A percentile compares a stretch with the other conserved stretches of the same genome.
Evolutionary conservation across 345 rosid species (phyloP).

Genomic region (Hibiscus trionum): DNA sequence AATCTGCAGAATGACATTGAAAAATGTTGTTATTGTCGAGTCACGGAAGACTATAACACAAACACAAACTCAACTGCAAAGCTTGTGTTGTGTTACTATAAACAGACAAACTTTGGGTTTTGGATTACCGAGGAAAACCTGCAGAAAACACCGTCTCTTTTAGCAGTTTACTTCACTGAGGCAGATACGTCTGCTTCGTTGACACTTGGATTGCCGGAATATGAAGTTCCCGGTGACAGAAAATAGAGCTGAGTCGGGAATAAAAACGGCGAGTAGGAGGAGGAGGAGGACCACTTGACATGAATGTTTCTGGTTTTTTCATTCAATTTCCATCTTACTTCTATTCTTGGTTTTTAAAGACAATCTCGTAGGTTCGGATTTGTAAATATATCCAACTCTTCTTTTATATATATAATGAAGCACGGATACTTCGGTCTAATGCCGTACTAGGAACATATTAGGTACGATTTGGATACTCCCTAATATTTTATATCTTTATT

Average conservation of each 20-base stretch:
- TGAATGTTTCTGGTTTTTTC: too few species aligned
- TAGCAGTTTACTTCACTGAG: not conserved
- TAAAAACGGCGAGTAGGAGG: too few species aligned
- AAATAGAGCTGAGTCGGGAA: too few species aligned
- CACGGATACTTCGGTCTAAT: too few species aligned
- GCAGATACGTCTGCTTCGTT: not conserved
- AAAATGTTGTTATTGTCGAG: not conserved
- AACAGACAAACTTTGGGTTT: not conserved
- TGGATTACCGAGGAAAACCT: slow-evolving; percentile 2
- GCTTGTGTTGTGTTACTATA: not conserved
- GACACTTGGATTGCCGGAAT: not conserved
- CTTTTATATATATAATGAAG: too few species aligned
- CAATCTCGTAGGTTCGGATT: too few species aligned
- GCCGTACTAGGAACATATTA: too few species aligned
- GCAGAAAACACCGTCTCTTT: not conserved
- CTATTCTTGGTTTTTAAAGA: too few species aligned
- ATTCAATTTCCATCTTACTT: too few species aligned
- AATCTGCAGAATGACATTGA: not conserved
- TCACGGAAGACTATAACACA: not conserved
- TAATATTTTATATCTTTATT: too few species aligned
- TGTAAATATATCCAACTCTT: too few species aligned
- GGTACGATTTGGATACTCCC: too few species aligned
- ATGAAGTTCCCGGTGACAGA: not conserved
- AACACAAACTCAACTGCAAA: not conserved
- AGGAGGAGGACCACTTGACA: not conserved